Base-by-base conservation (phyloP, 2,329 filamentous ascomycete species). In the Penicillium expansum region DNA sequence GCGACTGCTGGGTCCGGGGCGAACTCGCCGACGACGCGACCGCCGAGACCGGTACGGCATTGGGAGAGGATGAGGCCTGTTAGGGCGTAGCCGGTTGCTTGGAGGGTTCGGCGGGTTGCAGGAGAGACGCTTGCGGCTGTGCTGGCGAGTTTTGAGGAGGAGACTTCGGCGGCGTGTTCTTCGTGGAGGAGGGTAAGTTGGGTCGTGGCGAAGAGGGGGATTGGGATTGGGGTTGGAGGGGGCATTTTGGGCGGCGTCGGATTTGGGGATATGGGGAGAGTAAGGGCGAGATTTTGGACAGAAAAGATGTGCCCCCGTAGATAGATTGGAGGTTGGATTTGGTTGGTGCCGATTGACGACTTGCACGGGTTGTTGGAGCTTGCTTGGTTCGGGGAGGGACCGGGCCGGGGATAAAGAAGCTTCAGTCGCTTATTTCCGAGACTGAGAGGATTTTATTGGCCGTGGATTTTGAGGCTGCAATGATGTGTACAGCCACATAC, bases 1-100 rank as follows among this genome's bases (percentile, higher is more conserved):
- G 83, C 80, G 2, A 88, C 83, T 0, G 91, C 89, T n/a, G 84
- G 76, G 68, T 97, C 93, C 1, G 77, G 74, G 1, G 77, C 79
- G 6, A 99, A 85, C 72, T 97, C 92, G 4, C 97, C 78, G 1
- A 99, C 88, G 0, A 90, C 91, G 62, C 91, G 90, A n/a, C 94
- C 94, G 16, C 92, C 94, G 37, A 97, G 80, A 0, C 94, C 94
- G 0, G 94, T 99, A 30, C 92, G 87, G 70, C 90, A 89, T 18
- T 89, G 87, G 11, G 83, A 79, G 33, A 96, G 78, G 32, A 84
- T 78, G 9, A 97, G 84, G 0, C 74, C 75, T 1, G 72, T 77
- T 3, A 77, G 51, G 0, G 75, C 75, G 58, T 76, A 69, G 11
- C 75, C 75, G 0, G 73, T 72, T 16, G 74, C 73, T 66, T 77